These are phyloP conservation scores for Orychophragmus violaceus DNA, from an alignment of 345 rosid genomes.

Conservation along the genomic window DNA sequence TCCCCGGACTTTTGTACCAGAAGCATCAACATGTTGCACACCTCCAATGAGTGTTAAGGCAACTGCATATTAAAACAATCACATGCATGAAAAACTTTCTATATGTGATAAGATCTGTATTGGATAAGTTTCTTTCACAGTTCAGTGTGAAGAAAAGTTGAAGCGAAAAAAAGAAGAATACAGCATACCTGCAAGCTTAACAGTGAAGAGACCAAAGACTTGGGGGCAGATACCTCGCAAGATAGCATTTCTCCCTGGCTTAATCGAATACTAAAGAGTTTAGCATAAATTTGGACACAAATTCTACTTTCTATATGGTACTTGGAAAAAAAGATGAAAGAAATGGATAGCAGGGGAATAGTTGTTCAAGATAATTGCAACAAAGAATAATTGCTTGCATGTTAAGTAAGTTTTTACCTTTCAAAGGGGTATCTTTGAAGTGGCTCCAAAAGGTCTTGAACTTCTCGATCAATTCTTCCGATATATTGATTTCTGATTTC, in stretches of 20 bases:
- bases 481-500: slow-evolving; percentile 64
- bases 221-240: slow-evolving; percentile 88
- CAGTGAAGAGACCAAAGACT: slow-evolving; percentile 96
- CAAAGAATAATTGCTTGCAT: too few species aligned
- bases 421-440: slow-evolving; percentile 60
- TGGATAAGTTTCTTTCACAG: too few species aligned
- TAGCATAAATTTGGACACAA: background rate
- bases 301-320: background rate
- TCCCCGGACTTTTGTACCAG: slow-evolving; percentile 94
- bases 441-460: slow-evolving; percentile 83
- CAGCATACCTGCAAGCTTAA: slow-evolving; percentile 80
- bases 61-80: slow-evolving; percentile 40
- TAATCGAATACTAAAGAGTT: background rate
- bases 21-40: slow-evolving; percentile 91
- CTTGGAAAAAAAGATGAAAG: background rate
- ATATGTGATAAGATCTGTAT: too few species aligned
- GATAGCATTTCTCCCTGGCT: slow-evolving; percentile 81
- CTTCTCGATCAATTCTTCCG: slow-evolving; percentile 50
- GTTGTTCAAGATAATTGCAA: background rate
- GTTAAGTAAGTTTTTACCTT: slow-evolving; percentile 49
- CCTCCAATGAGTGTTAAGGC: slow-evolving; percentile 93
- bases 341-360: background rate
- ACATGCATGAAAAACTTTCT: background rate
- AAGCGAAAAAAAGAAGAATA: background rate
- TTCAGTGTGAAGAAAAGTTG: background rate